Evolutionary conservation across 129 eudicot species (phyloP).

Genomic region (Cynara cardunculus): DNA sequence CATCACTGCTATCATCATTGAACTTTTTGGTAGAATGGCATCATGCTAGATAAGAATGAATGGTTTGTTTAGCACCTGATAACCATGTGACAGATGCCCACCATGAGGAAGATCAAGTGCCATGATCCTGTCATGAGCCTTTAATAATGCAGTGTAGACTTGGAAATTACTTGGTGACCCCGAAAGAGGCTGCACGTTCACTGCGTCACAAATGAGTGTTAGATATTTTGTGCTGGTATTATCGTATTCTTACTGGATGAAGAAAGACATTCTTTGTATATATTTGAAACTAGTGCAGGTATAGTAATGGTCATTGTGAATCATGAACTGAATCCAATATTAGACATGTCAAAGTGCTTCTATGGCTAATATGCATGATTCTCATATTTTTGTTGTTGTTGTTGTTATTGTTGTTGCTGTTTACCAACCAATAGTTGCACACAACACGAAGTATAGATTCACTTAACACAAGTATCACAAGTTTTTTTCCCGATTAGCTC

Average conservation of each 20-base stretch:
- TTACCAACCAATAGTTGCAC: too few species aligned
- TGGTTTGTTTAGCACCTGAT: conserved; percentile 57
- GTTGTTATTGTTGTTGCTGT: too few species aligned
- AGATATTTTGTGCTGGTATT: not conserved
- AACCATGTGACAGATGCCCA: conserved; percentile 97
- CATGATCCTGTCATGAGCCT: conserved; percentile 99
- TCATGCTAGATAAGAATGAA: not conserved
- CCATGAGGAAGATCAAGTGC: conserved; percentile 99
- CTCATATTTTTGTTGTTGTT: not conserved
- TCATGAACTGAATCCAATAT: not conserved
- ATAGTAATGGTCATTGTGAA: not conserved
- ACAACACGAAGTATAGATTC: not conserved
- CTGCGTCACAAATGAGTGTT: conserved; percentile 43
- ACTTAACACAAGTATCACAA: not conserved
- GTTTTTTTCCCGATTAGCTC: not conserved
- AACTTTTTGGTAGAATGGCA: not conserved
- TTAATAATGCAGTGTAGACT: conserved; percentile 88
- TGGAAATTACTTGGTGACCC: conserved; percentile 95
- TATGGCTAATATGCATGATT: not conserved
- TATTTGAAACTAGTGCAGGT: not conserved
- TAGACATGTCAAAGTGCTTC: not conserved
- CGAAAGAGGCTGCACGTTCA: conserved; percentile 95
- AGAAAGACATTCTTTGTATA: too few species aligned
- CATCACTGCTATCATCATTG: not conserved
- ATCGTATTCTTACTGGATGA: not conserved